Percentiles rank a stretch among this genome's conserved stretches.
These are phyloP conservation scores for Tephrocybe sp. DNA, from an alignment of 768 basidiomycete species.

Conservation along the genomic window DNA sequence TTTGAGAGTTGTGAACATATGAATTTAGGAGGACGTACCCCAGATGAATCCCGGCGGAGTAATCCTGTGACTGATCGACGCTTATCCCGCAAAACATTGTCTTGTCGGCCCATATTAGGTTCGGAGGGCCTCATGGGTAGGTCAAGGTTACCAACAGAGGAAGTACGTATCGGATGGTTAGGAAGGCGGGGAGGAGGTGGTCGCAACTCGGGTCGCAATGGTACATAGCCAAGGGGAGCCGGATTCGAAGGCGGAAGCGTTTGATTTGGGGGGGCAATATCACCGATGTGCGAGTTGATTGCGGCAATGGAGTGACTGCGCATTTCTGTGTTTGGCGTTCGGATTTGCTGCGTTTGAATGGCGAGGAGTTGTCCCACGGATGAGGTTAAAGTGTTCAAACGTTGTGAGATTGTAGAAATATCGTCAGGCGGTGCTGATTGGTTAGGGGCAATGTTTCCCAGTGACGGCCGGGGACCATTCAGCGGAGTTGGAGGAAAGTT, in stretches of 20 bases:
- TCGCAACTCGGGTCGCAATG: conserved; percentile 65
- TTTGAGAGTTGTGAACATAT: conserved; percentile 6
- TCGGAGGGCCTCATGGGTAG: conserved; percentile 59
- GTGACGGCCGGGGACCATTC: conserved; percentile 57
- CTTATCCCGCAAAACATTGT: conserved; percentile 55
- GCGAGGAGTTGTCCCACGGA: conserved; percentile 85
- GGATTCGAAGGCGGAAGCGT: conserved; percentile 41
- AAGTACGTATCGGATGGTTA: conserved; percentile 74
- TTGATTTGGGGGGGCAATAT: conserved; percentile 47
- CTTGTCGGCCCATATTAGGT: conserved; percentile 40
- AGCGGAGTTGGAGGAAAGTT: conserved; percentile 32
- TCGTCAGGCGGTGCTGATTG: conserved; percentile 68
- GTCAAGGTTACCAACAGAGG: conserved; percentile 82
- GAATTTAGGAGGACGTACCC: conserved; percentile 43
- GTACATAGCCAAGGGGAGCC: conserved; percentile 55
- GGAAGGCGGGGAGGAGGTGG: conserved; percentile 58
- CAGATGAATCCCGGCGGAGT: conserved; percentile 71
- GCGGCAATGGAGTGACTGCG: conserved; percentile 40
- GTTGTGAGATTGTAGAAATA: conserved; percentile 71
- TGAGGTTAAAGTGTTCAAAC: conserved; percentile 74
- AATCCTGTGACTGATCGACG: conserved; percentile 70
- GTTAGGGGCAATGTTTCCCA: conserved; percentile 70
- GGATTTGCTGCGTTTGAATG: conserved; percentile 72
- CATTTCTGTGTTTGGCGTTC: conserved; percentile 38
- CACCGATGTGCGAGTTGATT: conserved; percentile 41